Base-by-base conservation (phyloP, 495 filamentous ascomycete genomes). In the Hamigera avellanea region DNA sequence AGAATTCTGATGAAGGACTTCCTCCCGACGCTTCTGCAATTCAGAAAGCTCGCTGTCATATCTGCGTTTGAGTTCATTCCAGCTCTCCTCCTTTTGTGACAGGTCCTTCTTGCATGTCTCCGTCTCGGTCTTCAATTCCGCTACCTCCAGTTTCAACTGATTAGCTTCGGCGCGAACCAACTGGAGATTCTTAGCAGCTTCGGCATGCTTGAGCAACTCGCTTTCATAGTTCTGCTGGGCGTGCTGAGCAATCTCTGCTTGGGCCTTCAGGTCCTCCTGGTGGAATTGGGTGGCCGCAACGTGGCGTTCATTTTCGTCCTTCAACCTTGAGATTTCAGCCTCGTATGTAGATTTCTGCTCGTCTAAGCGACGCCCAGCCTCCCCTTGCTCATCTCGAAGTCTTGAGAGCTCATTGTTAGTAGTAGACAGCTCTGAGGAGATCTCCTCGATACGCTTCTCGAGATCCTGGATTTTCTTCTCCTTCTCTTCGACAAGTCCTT, bases 151-250 rank as follows among this genome's bases (percentile, higher is more conserved):
- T 57, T 80, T 84, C 31, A 96, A 60, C 32, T 87, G 66, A 48
- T 93, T 86, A 54, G 82, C 70, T 44, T 96, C 86, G 7, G 60
- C 66, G 26, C 93, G 82, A 33, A 93, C 62, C 27, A 67, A 69
- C 40, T 93, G 85, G 16, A 96, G 58, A 14, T 74, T 68, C 58
- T 86, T 85, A 1, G 88, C 84, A 12, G 93, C 89, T 41, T 94
- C 86, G 2, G 86, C 88, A 52, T 99, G 93, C 56, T 88, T 93
- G 47, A 94, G 75, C 1, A 96, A 70, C 47, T 96, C 93, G 35
- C 72, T 75, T 53, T 99, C 93, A 47, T 99, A 99, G 42, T 89
- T 86, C 44, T 93, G 80, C 53, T 96, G 93, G 6, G 91, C 87
- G 50, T 83, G 83, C 36, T 84, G 75, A 2, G 93, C 83, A 52